Base-by-base conservation (phyloP, 179 eudicot species). In the Heliamphora ciliata region DNA sequence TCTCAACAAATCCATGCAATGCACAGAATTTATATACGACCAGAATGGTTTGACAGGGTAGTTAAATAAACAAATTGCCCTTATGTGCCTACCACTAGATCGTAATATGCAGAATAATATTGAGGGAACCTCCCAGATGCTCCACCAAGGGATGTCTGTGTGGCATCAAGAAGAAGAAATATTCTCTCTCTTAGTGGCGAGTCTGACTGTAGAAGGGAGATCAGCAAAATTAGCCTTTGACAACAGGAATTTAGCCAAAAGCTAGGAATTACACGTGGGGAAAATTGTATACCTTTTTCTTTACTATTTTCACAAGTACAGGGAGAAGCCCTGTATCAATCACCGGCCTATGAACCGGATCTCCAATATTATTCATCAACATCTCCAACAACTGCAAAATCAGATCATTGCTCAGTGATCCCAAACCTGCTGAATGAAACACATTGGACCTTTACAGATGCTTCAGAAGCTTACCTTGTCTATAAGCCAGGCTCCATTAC, bases 91-190 rank as follows among this genome's bases (percentile, higher is more conserved):
- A 96, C 99, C 98, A 94, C 97, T 82, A 96, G 87, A 83, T 95
- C 98, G 87, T 90, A 90, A 83, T 93, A 95, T 79, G 97, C 93
- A 58, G 88, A 79, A 86, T 95, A 95, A 88, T 95, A 93, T 77
- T 95, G 93, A 79, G 98, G 98, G 80, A 91, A 95, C 85, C 82
- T 90, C 83, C 97, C 97, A 61, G 93, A 88, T 65, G 91, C 90
- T 84, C 97, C 97, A 74, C 98, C 97, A 79, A 92, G 86, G 60
- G 99, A 91, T 76, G 98, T 94, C 81, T 94, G 98, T 69, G 98
- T 95, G 44, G 98, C 99, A 91, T 96, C 99, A 83, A 96, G 88
- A 82, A 96, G 97, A 86, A 92, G 98, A 85, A 96, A 96, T 85
- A 93, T 91, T 86, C 89, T 96, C 89, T 96, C 98, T 80, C 99